Evolutionary conservation across 2,329 filamentous ascomycete species (phyloP), one percentile per base, ranked within the genome.

Genomic region (Penicillium sp.): DNA sequence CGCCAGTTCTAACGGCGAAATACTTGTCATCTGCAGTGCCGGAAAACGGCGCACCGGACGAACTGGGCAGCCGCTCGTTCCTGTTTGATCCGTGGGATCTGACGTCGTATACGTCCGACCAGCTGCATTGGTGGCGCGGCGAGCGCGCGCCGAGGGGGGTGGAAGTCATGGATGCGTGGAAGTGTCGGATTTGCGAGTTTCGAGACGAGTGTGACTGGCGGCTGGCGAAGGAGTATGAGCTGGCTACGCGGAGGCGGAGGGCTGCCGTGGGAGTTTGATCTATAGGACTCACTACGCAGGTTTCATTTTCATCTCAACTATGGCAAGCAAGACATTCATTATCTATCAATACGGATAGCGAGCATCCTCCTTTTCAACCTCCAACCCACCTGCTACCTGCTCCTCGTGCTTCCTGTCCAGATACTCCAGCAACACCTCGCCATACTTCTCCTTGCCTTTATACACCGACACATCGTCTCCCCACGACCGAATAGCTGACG

Each of bases 61-160:
- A 66, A 33, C 59, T 89, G 7, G 86, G 85, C 23, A 79, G 70
- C 46, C 81, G 83, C 57, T 79, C 80, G 1, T 83, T 94, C 62
- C 77, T 83, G 0, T 90, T 90, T 66, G 87, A 93, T 56, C 76
- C 81, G 0, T 70, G 77, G 1, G 78, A 78, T 2, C 75, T 97
- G 45, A 80, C 86, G 11, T 73, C 71, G 1, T 95, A 95, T 67
- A 69, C 96, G 3, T 68, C 74, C 0, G 79, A 83, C 2, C 86
- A 89, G 61, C 84, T 97, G 82, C 71, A 79, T n/a, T 97, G 91
- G 91, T 97, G 93, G 93, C 84, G 83, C 30, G 93, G 92, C 1
- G 79, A 88, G 64, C 78, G 92, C 16, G 74, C 81, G 50, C 84
- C 91, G 0, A 79, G 80, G 7, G 93, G 93, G 0, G 92, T 97